Evolutionary conservation across 192 early-diverging fungal species (phyloP), one percentile per base, ranked within the genome.

Genomic region (Chytriomyces hyalinus): DNA sequence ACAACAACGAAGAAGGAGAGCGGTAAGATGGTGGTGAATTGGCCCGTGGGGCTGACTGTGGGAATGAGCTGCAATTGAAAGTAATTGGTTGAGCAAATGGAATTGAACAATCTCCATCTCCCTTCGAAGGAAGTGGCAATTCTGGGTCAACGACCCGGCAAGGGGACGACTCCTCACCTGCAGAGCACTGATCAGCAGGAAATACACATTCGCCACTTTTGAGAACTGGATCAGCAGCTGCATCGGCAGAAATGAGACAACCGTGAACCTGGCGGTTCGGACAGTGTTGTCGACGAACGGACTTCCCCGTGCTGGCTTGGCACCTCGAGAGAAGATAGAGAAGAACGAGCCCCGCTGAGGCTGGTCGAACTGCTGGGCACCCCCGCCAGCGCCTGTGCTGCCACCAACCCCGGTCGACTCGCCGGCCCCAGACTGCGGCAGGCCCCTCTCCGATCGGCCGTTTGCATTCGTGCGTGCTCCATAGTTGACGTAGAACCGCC

Each of bases 1-100:
- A 94, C 84, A n/a, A 86, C 81, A 61, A 94, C 89, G 75, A 94
- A 94, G 15, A 93, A 65, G 50, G 87, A 72, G 49, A 94, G 80
- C 44, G 93, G 93, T 6, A 93, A 77, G 10, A 93, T 73, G 4
- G 93, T 94, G n/a, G 92, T 93, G 82, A 86, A 93, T 46, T 89
- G 88, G 28, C 93, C 93, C 3, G 93, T 94, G 3, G 93, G 91
- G 44, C 88, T 89, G 88, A 89, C 91, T 9, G 87, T 87, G 0
- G 90, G 87, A 7, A 90, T 80, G 10, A 75, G 53, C 53, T 57
- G 53, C 4, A 36, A 4, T 36, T 36, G 36, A 36, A 36, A 36
- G 36, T 36, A 36, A 36, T 36, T 36, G 36, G 36, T 1, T 36
- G 36, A 36, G 36, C 36, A 36, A 36, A 36, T 36, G 36, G 36